phyloP scores from a whole-genome alignment of 1,284 basidiomycete genomes.

The Veloporphyrellus conicus region DNA sequence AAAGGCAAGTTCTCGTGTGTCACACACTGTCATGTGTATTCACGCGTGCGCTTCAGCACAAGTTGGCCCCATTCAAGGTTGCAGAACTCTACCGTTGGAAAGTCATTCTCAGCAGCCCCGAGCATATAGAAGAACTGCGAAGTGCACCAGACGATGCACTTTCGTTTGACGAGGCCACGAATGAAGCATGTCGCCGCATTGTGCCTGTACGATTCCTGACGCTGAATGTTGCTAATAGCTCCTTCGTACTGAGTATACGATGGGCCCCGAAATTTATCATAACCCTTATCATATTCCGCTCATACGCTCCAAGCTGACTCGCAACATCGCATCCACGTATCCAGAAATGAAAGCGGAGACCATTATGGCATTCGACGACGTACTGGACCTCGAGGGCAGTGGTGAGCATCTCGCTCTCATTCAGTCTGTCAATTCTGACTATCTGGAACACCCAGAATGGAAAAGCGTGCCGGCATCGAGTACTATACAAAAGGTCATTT shows the following conservation, averaged over 20 bases:
- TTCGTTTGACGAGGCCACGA: conserved; percentile 34
- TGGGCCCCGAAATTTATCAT: conserved; percentile 23
- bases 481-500: conserved; percentile 25
- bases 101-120: conserved; percentile 35
- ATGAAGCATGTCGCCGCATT: conserved; percentile 30
- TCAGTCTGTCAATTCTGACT: neutral
- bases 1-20: conserved; percentile 1
- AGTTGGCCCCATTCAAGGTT: conserved; percentile 39
- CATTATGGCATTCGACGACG: conserved; percentile 26
- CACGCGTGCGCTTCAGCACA: conserved; percentile 4
- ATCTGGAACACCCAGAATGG: conserved; percentile 28
- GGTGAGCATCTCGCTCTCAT: conserved; percentile 7
- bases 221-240: conserved; percentile 6
- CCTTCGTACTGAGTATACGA: conserved; percentile 25
- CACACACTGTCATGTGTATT: neutral
- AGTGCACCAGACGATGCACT: conserved; percentile 38
- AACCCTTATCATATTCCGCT: conserved; percentile 30
- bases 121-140: conserved; percentile 42
- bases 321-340: conserved; percentile 28
- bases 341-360: conserved; percentile 35
- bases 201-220: neutral
- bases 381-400: conserved; percentile 12
- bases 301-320: conserved; percentile 30
- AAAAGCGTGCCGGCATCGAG: conserved; percentile 19
- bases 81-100: conserved; percentile 38